These are phyloP conservation scores for Sodiomyces alkalinus DNA, from an alignment of 2,329 filamentous ascomycete genomes.

Conservation along the genomic window DNA sequence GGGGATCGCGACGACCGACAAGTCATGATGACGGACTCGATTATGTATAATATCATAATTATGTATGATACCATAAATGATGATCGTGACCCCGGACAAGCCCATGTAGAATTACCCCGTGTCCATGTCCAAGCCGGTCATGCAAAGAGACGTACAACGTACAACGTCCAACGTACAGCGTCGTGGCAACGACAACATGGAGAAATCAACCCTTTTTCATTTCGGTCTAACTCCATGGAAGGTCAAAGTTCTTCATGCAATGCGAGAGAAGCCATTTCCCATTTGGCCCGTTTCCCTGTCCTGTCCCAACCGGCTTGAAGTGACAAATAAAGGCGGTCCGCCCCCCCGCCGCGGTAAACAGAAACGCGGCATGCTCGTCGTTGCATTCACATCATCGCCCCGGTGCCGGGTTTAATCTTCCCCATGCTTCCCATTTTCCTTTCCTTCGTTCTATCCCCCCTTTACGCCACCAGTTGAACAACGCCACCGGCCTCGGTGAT, in stretches of 20 bases:
- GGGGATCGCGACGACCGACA: too few species aligned
- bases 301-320: conserved; percentile 6
- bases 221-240: conserved; percentile 8
- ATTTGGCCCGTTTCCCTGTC: conserved; percentile 6
- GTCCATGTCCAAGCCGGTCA: too few species aligned
- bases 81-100: too few species aligned
- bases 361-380: conserved; percentile 1
- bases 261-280: conserved; percentile 7
- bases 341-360: conserved; percentile 3
- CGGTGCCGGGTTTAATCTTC: conserved; percentile 5
- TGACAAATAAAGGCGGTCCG: conserved; percentile 7
- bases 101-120: too few species aligned
- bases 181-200: too few species aligned
- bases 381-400: conserved; percentile 5
- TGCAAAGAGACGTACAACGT: too few species aligned
- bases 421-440: conserved; percentile 3
- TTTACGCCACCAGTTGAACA: conserved; percentile 81
- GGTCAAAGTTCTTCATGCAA: conserved; percentile 9
- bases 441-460: conserved; percentile 2
- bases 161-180: too few species aligned
- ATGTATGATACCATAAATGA: too few species aligned
- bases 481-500: conserved; percentile 96
- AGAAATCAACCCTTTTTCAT: conserved; percentile 9
- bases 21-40: too few species aligned
- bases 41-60: too few species aligned